Base-by-base conservation (phyloP, 371 early-diverging fungal genomes). In the Dinochytrium kinnereticum region DNA sequence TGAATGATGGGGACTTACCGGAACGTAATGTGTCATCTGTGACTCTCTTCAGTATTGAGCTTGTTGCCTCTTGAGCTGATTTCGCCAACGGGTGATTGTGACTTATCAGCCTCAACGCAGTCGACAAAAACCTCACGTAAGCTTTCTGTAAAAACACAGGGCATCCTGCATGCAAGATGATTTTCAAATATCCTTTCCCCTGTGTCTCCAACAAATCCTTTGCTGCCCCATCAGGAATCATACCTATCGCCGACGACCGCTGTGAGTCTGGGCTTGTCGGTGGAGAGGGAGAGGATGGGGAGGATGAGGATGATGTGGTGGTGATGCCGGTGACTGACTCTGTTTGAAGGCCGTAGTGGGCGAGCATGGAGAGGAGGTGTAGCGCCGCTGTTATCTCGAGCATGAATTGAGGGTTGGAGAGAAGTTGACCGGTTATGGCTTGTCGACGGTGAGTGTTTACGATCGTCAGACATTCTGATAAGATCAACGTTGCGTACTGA, bases 381-480 rank as follows among this genome's bases (percentile, higher is more conserved):
- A 82, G 44, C 5, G 75, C 69, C 36, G 78, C 78, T 0, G 75
- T 67, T 10, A 82, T 59, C 44, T 78, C 78, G 26, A 76, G 44
- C 15, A 69, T 55, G 21, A 72, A 49, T 3, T 57, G 24, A 38
- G 61, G 50, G 10, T 64, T 39, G 15, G 57, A 26, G 28, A 76
- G 59, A 3, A 81, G 53, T 1, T 64, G 50, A 34, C 70, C 66
- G 37, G 49, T 19, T 44, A 61, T 51, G 37, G 78, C 71, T 49
- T 28, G 19, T 30, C 68, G 57, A 15, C 76, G 31, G 65, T 79
- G 75, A 1, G 78, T 74, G 70, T 83, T 80, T 36, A 83, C 57
- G 33, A 81, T 70, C 36, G 81, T 83, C 28, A 83, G 70, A 51
- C 81, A 78, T 50, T 83, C 83, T 50, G 69, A 73, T 33, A 83